Evolutionary conservation across 257 asterid genomes (phyloP).

Genomic region (Solanum raphanifolium): DNA sequence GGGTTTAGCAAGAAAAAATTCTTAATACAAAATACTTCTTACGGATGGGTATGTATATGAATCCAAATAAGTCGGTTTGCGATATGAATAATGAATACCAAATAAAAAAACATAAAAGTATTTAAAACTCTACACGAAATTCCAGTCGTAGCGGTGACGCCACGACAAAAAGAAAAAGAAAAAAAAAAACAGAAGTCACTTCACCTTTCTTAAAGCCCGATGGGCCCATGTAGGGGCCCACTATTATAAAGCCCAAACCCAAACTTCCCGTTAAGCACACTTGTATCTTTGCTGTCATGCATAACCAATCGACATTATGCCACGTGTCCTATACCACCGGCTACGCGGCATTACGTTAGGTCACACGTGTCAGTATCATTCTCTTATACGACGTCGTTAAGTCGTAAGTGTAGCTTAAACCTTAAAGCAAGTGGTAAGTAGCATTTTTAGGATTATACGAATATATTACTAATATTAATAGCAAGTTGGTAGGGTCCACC

Average conservation of each 20-base stretch:
- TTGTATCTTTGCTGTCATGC: not conserved
- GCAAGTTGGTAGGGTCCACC: not conserved
- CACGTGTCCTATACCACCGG: not conserved
- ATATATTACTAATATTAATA: not conserved
- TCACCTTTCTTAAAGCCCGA: not conserved
- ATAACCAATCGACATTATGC: not conserved
- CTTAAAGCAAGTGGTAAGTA: not conserved
- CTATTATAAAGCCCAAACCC: not conserved
- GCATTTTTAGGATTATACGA: not conserved
- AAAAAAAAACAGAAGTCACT: not conserved
- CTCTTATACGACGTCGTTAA: not conserved
- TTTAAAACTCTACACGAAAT: not conserved
- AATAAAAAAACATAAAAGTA: no score
- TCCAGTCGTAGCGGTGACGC: constrained; percentile 23
- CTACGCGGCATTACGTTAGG: not conserved
- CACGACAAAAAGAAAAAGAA: not conserved
- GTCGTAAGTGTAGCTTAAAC: not conserved
- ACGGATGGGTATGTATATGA: no score
- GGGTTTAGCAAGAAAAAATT: no score
- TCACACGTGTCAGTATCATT: not conserved
- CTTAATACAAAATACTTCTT: no score
- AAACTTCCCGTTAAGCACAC: not conserved
- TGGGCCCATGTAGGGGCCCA: not conserved
- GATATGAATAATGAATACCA: no score
- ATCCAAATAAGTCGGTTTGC: no score